phyloP scores from a whole-genome alignment of 2,329 filamentous ascomycete species.

The Geosmithia flava region DNA sequence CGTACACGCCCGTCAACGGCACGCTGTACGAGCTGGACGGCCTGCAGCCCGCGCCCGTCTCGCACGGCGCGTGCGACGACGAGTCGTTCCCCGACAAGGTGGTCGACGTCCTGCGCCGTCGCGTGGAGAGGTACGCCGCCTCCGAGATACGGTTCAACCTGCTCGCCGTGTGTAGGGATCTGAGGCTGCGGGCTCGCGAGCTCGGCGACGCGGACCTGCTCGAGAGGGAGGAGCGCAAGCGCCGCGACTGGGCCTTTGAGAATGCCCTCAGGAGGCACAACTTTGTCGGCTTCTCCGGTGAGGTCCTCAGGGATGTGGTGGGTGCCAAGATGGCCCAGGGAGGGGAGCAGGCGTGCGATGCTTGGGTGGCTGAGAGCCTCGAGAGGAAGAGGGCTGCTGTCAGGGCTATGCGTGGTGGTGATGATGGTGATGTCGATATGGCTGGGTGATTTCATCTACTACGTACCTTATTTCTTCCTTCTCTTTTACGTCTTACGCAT shows the following conservation, averaged over 20 bases:
- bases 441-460: slow-evolving; percentile 2
- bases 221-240: slow-evolving; percentile 69
- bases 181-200: slow-evolving; percentile 63
- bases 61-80: slow-evolving; percentile 63
- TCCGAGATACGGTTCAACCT: slow-evolving; percentile 93
- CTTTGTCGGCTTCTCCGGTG: slow-evolving; percentile 90
- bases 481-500: no score
- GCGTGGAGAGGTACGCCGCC: slow-evolving; percentile 73
- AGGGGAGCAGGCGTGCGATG: slow-evolving; percentile 50
- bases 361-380: slow-evolving; percentile 61
- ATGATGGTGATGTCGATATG: slow-evolving; percentile 30
- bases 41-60: slow-evolving; percentile 83
- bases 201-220: slow-evolving; percentile 73
- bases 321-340: slow-evolving; percentile 56
- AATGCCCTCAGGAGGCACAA: slow-evolving; percentile 87
- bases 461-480: no score
- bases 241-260: slow-evolving; percentile 84
- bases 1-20: slow-evolving; percentile 73
- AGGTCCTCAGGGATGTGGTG: slow-evolving; percentile 82
- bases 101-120: slow-evolving; percentile 72
- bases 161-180: slow-evolving; percentile 80
- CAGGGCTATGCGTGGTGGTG: slow-evolving; percentile 12
- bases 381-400: slow-evolving; percentile 9
- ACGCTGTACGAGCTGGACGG: slow-evolving; percentile 91
- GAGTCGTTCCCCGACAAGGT: slow-evolving; percentile 68